These are phyloP conservation scores for Nakazawaea ernobii DNA, from an alignment of 805 yeast genomes.

Conservation along the genomic window DNA sequence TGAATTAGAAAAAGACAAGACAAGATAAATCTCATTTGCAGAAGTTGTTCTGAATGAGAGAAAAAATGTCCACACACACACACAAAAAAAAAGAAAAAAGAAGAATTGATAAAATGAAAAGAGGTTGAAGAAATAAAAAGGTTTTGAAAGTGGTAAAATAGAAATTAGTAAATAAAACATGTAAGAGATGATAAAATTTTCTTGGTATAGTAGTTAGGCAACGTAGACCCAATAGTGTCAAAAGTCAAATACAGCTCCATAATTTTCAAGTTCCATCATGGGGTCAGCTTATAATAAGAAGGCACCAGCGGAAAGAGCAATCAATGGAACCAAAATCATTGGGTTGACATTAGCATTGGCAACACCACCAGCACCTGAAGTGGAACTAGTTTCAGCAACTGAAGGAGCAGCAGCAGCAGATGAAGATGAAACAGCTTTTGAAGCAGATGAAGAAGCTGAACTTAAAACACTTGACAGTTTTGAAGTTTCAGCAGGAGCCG, in stretches of 20 bases:
- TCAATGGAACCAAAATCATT: conserved; percentile 6
- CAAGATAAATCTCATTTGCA: too few relatives aligned
- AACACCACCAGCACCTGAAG: conserved; percentile 1
- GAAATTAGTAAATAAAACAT: background rate
- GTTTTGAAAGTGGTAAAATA: too few relatives aligned
- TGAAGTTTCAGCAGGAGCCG: conserved; percentile 5
- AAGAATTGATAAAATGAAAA: too few relatives aligned
- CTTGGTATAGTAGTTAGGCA: background rate
- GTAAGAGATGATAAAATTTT: background rate
- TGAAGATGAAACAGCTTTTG: background rate
- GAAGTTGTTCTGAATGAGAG: too few relatives aligned
- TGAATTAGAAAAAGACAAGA: too few relatives aligned
- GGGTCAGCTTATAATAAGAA: conserved; percentile 4
- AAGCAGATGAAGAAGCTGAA: conserved; percentile 7
- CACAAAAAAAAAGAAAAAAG: too few relatives aligned
- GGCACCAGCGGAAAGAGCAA: conserved; percentile 4
- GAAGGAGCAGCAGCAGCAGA: conserved; percentile 1
- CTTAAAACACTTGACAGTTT: conserved; percentile 10
- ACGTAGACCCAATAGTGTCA: too few relatives aligned
- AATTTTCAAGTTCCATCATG: too few relatives aligned
- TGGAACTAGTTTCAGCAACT: conserved; percentile 1
- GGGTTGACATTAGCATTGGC: background rate
- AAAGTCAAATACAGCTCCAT: too few relatives aligned
- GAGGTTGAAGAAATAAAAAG: too few relatives aligned
- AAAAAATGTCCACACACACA: too few relatives aligned